Percentiles rank a stretch among this genome's conserved stretches.
phyloP scores from a whole-genome alignment of 164 flowering plant genomes.

The Warburgia ugandensis region DNA sequence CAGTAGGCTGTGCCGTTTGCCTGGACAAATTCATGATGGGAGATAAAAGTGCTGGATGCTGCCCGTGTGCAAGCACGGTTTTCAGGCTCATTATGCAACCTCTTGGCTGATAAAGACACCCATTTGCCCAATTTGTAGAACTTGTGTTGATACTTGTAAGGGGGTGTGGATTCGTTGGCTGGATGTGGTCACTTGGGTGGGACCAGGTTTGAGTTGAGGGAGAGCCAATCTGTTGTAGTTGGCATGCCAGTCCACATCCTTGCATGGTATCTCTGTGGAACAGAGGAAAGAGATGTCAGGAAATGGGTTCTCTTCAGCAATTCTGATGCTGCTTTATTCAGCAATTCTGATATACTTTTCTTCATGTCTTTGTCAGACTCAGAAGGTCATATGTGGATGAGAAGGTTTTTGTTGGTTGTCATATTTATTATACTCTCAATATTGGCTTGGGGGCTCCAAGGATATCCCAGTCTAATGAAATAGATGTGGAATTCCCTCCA shows the following conservation, averaged over 20 bases:
- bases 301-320: no score
- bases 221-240: slow-evolving; percentile 12
- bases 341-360: no score
- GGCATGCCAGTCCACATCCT: slow-evolving; percentile 8
- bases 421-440: no score
- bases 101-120: slow-evolving; percentile 47
- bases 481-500: no score
- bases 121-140: slow-evolving; percentile 60
- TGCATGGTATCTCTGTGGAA: not conserved
- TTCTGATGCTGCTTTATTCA: no score
- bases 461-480: no score
- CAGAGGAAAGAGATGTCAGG: not conserved
- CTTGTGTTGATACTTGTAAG: slow-evolving; percentile 14
- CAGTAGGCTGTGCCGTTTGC: slow-evolving; percentile 51
- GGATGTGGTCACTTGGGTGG: slow-evolving; percentile 13
- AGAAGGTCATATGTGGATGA: no score
- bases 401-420: no score
- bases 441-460: no score
- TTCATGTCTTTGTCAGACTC: no score
- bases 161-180: not conserved
- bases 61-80: slow-evolving; percentile 45
- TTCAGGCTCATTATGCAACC: slow-evolving; percentile 53
- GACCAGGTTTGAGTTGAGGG: slow-evolving; percentile 12
- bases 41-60: slow-evolving; percentile 46
- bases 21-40: slow-evolving; percentile 41